Conservation (phyloP, 139 green algal species). For the Klebsormidium nitens region DNA sequence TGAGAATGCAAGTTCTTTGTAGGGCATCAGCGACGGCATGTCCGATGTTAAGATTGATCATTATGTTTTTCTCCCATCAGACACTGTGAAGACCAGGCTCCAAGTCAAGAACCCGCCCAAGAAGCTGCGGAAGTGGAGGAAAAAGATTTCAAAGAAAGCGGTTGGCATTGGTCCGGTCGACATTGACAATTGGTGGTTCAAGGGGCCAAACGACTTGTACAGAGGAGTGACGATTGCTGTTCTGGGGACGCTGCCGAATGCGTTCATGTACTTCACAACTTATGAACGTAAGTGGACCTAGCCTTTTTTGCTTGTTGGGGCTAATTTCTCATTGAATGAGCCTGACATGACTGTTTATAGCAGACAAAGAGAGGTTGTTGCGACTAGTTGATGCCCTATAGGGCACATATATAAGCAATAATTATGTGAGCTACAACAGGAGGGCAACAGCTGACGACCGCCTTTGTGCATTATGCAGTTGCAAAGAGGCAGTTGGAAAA, state of each 20-base stretch:
- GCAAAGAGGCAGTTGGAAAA: slow-evolving; percentile 38
- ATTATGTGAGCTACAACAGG: no score
- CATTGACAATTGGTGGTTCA: slow-evolving; percentile 42
- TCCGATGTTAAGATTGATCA: no score
- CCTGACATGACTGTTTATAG: no score
- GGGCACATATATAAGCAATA: no score
- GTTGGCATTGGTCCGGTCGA: slow-evolving; percentile 24
- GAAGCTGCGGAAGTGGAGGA: slow-evolving; percentile 43
- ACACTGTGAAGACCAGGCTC: slow-evolving; percentile 62
- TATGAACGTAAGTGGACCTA: slow-evolving; percentile 43
- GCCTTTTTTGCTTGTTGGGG: neutral
- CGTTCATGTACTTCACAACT: slow-evolving; percentile 58
- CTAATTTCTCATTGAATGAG: slow-evolving; percentile 10
- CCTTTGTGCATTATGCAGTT: no score
- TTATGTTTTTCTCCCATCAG: slow-evolving; percentile 53
- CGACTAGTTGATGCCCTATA: no score
- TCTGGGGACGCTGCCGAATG: slow-evolving; percentile 55
- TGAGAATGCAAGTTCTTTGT: no score
- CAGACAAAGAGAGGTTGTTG: no score
- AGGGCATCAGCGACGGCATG: no score
- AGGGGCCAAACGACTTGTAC: slow-evolving; percentile 54
- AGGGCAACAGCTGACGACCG: no score
- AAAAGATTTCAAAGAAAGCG: slow-evolving; percentile 43
- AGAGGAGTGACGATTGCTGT: slow-evolving; percentile 50
- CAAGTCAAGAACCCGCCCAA: slow-evolving; percentile 49